A percentile compares a stretch with the other conserved stretches of the same genome.
phyloP scores from a whole-genome alignment of 164 flowering plant genomes.

The Vitis rotundifolia region DNA sequence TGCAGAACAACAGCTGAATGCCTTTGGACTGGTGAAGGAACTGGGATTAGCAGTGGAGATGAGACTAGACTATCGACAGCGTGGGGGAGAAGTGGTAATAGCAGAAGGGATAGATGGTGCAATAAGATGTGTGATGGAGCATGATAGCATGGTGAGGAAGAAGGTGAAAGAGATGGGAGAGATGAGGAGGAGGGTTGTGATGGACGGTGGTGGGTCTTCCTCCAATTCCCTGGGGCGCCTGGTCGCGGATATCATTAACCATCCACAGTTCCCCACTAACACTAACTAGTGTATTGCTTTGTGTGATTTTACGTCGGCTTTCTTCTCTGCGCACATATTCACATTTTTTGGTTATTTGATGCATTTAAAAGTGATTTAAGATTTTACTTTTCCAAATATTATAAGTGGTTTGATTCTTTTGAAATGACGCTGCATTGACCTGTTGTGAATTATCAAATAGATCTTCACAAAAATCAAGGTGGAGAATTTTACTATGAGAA shows the following conservation, averaged over 20 bases:
- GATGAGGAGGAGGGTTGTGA: slow-evolving; percentile 11
- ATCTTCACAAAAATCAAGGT: too few relatives aligned
- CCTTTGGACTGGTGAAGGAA: slow-evolving; percentile 22
- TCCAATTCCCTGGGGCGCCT: background rate
- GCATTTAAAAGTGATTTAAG: too few relatives aligned
- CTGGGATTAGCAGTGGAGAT: slow-evolving; percentile 24
- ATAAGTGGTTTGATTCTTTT: too few relatives aligned
- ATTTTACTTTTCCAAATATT: too few relatives aligned
- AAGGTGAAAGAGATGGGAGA: slow-evolving; percentile 23
- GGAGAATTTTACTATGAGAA: too few relatives aligned
- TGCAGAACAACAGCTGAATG: slow-evolving; percentile 32
- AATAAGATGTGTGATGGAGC: slow-evolving; percentile 32
- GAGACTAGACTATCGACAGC: slow-evolving; percentile 9
- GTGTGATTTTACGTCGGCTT: too few relatives aligned
- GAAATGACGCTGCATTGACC: too few relatives aligned
- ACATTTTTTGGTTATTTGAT: too few relatives aligned
- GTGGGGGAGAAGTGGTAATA: slow-evolving; percentile 14
- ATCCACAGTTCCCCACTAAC: too few relatives aligned
- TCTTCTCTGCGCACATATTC: too few relatives aligned
- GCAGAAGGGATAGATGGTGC: slow-evolving; percentile 40
- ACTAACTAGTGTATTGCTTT: too few relatives aligned
- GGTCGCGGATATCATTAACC: background rate
- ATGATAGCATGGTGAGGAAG: slow-evolving; percentile 16
- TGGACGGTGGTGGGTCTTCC: slow-evolving; percentile 29
- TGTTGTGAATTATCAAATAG: too few relatives aligned